Conservation (phyloP, 192 early-diverging fungal genomes). For the Spizellomyces punctatus region DNA sequence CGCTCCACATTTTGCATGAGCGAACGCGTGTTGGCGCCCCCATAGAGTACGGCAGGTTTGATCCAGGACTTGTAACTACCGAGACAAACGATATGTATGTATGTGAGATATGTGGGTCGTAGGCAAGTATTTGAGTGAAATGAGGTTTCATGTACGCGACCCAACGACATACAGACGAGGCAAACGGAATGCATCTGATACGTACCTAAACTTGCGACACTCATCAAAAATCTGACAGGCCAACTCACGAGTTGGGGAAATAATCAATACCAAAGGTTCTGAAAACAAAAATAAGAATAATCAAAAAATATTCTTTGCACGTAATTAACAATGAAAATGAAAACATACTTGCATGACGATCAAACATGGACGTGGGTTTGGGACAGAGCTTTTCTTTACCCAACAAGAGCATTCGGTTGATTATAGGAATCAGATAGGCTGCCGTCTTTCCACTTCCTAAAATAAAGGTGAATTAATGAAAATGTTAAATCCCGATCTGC, state of each 20-base stretch:
- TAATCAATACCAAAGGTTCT: constrained; percentile 84
- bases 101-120: background rate
- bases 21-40: constrained; percentile 86
- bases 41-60: constrained; percentile 85
- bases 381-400: constrained; percentile 24
- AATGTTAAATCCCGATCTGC: background rate
- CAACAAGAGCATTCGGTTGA: constrained; percentile 21
- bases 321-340: too few relatives aligned
- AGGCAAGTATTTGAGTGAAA: background rate
- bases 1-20: constrained; percentile 88
- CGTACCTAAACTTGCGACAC: constrained; percentile 81
- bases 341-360: too few relatives aligned
- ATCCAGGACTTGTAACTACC: constrained; percentile 64
- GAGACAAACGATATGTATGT: constrained; percentile 57
- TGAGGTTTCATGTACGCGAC: too few relatives aligned
- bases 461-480: background rate
- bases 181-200: constrained; percentile 73
- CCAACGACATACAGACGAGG: too few relatives aligned
- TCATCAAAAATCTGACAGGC: constrained; percentile 91
- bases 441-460: constrained; percentile 88
- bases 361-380: too few relatives aligned
- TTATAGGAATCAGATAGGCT: constrained; percentile 68
- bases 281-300: background rate
- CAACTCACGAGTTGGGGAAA: constrained; percentile 92
- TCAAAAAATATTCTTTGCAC: background rate